Conservation (phyloP, 345 rosid genomes). For the Mangifera indica region DNA sequence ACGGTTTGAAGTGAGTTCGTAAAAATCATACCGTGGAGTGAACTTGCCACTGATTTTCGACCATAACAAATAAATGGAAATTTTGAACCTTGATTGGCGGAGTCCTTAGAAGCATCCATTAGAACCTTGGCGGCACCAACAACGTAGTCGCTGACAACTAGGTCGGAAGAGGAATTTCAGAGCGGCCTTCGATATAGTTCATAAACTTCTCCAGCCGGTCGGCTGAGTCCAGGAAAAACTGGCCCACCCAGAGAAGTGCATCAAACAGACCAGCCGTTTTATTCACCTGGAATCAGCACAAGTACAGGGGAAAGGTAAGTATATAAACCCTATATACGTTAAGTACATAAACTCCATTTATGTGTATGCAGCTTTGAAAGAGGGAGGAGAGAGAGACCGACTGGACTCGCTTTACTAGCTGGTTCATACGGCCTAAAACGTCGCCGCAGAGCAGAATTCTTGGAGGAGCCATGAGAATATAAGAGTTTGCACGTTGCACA, state of each 20-base stretch:
- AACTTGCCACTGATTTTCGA: slow-evolving; percentile 91
- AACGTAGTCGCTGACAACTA: slow-evolving; percentile 90
- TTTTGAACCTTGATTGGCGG: slow-evolving; percentile 61
- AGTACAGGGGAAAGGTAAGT: slow-evolving; percentile 3
- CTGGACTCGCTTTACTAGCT: slow-evolving; percentile 82
- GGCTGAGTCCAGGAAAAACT: slow-evolving; percentile 71
- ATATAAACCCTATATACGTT: background rate
- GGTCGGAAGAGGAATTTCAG: slow-evolving; percentile 66
- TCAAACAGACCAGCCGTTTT: slow-evolving; percentile 86
- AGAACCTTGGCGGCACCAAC: slow-evolving; percentile 59
- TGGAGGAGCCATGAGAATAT: slow-evolving; percentile 57
- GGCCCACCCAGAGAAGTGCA: slow-evolving; percentile 75
- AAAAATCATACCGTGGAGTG: slow-evolving; percentile 48
- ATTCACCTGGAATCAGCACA: slow-evolving; percentile 48
- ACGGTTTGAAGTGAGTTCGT: background rate
- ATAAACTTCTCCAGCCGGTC: slow-evolving; percentile 60
- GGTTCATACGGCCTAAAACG: slow-evolving; percentile 74
- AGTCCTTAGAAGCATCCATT: slow-evolving; percentile 45
- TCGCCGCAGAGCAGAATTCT: slow-evolving; percentile 84
- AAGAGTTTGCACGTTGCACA: background rate
- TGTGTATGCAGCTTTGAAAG: background rate
- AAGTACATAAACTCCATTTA: too few species aligned
- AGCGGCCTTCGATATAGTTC: slow-evolving; percentile 62
- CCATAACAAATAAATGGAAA: slow-evolving; percentile 69
- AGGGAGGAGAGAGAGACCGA: slow-evolving; percentile 28